A percentile compares a stretch with the other conserved stretches of the same genome.
Evolutionary conservation across 495 filamentous ascomycete genomes (phyloP).

Genomic region (Podospora australis): DNA sequence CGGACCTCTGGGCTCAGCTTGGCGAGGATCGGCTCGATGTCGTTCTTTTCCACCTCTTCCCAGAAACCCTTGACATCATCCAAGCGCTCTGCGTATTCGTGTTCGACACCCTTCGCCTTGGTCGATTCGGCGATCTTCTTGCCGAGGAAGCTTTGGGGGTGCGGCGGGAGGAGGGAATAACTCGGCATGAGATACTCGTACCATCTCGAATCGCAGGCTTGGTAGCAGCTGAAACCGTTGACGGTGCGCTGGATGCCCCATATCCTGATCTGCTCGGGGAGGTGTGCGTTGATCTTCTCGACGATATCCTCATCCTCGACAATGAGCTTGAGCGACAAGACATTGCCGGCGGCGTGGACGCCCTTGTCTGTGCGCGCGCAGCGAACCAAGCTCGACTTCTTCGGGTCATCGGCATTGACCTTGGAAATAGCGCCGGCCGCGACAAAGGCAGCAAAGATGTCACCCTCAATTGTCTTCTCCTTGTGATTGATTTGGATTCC

Average conservation of each 20-base stretch:
- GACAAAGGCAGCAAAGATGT: conserved; percentile 86
- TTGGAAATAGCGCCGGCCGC: conserved; percentile 89
- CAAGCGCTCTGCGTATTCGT: conserved; percentile 60
- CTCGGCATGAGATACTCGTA: conserved; percentile 96
- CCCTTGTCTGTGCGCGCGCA: conserved; percentile 97
- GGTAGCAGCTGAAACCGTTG: conserved; percentile 83
- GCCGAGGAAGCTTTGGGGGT: conserved; percentile 77
- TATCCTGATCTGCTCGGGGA: conserved; percentile 82
- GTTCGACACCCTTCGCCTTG: conserved; percentile 61
- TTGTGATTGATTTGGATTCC: conserved; percentile 80
- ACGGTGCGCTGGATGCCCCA: conserved; percentile 86
- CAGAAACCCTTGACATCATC: conserved; percentile 75
- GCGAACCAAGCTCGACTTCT: conserved; percentile 88
- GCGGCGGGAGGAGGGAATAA: conserved; percentile 83
- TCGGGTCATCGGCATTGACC: conserved; percentile 91
- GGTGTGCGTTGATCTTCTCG: conserved; percentile 77
- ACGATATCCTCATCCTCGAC: conserved; percentile 84
- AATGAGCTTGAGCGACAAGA: conserved; percentile 92
- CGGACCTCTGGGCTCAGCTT: conserved; percentile 35
- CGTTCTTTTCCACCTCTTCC: conserved; percentile 66
- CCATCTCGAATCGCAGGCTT: conserved; percentile 84
- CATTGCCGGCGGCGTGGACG: conserved; percentile 93
- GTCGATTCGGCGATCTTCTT: conserved; percentile 68
- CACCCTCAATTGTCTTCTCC: conserved; percentile 94
- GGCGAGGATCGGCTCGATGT: conserved; percentile 66